Base-by-base conservation (phyloP, 176 grass and related monocot genomes). In the Olyra latifolia region DNA sequence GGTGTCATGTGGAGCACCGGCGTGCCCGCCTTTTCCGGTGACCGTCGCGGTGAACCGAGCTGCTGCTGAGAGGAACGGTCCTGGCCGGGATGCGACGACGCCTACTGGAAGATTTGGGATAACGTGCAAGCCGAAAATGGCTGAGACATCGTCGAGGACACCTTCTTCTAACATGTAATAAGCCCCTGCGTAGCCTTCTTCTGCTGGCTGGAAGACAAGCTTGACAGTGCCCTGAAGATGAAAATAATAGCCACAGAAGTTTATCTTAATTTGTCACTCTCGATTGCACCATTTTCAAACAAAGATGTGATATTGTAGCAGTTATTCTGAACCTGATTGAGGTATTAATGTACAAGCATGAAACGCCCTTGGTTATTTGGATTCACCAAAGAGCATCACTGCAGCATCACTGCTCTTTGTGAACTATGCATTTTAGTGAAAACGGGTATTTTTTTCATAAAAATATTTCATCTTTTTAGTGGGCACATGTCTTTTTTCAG, bases 131-230 rank as follows among this genome's bases (percentile, higher is more conserved):
- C 40, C 85, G 55, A 91, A 88, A 22, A 85, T 74, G 11, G 86
- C 86, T 6, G 81, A 44, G 10, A 82, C 72, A 12, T 59, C 71
- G 7, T 85, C 71, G 7, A 91, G 55, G 24, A 16, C 50, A 12
- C 82, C 82, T 71, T 88, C 77, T 81, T 88, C 45, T 63, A 91
- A 35, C 46, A 91, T 53, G 54, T 82, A 50, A 29, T 74, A 72
- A 7, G 87, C 90, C 10, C 90, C 90, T 0, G 71, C 90, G 15
- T 76, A 17, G 44, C 87, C 50, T 66, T 92, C 87, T 62, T 89
- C 83, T 41, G 80, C 80, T 43, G 90, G 87, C 48, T 92, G 90
- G 57, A 93, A 93, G 17, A 89, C 76, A 62, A 93, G 84, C 71
- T 89, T 93, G 10, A 93, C 44, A 4, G 53, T 81, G 3, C 91